Evolutionary conservation across 495 filamentous ascomycete species (phyloP).

Genomic region (Penicillium nucicola): DNA sequence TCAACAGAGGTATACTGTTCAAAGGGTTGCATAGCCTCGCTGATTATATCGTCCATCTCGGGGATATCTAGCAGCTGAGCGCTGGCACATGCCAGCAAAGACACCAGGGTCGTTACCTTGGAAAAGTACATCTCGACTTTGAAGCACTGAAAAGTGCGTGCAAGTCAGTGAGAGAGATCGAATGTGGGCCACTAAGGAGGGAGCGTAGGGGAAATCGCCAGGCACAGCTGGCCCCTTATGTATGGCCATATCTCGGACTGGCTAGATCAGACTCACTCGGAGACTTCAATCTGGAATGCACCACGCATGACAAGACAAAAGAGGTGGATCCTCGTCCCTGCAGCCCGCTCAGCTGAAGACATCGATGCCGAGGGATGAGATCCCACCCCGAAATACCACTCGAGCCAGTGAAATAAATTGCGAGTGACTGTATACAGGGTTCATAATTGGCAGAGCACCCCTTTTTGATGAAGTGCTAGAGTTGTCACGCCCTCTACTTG

Average conservation of each 20-base stretch:
- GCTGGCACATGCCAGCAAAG: conserved; percentile 17
- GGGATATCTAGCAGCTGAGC: conserved; percentile 22
- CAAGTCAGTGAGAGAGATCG: neutral
- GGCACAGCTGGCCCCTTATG: neutral
- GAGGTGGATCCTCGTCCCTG: neutral
- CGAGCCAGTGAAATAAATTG: conserved; percentile 18
- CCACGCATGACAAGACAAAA: conserved; percentile 6
- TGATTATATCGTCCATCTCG: conserved; percentile 17
- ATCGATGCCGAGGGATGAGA: neutral
- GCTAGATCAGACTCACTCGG: neutral
- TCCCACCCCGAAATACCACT: conserved; percentile 24
- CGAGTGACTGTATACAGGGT: conserved; percentile 11
- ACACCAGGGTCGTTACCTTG: conserved; percentile 6
- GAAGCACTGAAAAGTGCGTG: neutral
- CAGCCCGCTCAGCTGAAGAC: neutral
- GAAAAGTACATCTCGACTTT: conserved; percentile 16
- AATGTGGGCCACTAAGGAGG: neutral
- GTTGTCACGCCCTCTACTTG: conserved; percentile 16
- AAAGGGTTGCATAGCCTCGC: conserved; percentile 14
- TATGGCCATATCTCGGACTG: neutral
- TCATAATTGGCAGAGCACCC: conserved; percentile 2
- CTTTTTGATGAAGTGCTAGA: neutral
- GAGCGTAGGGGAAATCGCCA: neutral
- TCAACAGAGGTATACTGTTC: conserved; percentile 11
- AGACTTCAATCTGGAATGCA: conserved; percentile 3